Conservation (phyloP, 73 alveolate genomes). For the Effrenium voratum region DNA sequence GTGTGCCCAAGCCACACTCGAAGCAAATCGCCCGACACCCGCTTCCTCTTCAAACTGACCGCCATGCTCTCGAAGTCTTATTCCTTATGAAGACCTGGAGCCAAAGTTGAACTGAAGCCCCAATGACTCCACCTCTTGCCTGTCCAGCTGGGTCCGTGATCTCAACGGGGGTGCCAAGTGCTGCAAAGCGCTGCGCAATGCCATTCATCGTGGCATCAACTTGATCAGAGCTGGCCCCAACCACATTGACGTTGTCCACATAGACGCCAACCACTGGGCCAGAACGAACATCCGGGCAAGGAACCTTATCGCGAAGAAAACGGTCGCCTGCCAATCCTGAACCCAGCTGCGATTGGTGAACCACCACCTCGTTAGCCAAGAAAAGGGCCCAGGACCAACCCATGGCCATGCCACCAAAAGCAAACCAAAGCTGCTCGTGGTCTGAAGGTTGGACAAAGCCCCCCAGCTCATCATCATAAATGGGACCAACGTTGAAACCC, state of each 20-base stretch:
- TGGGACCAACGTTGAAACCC: neutral
- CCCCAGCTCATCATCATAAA: neutral
- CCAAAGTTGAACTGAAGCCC: neutral
- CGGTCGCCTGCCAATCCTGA: neutral
- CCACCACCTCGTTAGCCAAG: constrained; percentile 2
- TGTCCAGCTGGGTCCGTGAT: neutral
- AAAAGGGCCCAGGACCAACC: neutral
- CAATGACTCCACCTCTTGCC: neutral
- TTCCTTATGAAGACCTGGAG: neutral
- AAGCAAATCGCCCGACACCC: neutral
- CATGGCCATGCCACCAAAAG: neutral
- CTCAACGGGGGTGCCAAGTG: neutral
- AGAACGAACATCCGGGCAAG: neutral
- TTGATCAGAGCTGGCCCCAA: neutral
- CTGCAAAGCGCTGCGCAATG: neutral
- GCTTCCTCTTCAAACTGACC: neutral
- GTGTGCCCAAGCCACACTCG: constrained; percentile 14
- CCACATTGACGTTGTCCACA: constrained; percentile 16
- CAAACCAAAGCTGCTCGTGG: neutral
- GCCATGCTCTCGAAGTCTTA: neutral
- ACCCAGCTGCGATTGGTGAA: neutral
- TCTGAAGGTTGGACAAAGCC: neutral
- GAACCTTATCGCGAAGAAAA: neutral
- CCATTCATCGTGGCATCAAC: neutral
- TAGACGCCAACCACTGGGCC: neutral